A percentile compares a stretch with the other conserved stretches of the same genome.
Conservation (phyloP, 345 rosid species). For the Toxicodendron radicans region DNA sequence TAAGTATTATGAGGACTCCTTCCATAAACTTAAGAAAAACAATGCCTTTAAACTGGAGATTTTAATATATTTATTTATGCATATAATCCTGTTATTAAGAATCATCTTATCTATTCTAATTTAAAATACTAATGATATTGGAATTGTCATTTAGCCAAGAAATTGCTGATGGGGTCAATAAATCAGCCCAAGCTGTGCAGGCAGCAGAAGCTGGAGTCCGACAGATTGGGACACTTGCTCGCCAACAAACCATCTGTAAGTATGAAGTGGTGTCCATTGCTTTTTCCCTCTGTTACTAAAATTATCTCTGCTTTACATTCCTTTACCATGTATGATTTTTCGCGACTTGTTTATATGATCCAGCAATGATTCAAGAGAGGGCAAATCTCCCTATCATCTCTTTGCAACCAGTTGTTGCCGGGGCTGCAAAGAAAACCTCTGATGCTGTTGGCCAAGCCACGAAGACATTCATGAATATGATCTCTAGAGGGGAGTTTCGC, state of each 20-base stretch:
- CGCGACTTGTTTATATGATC: conserved; percentile 16
- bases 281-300: background rate
- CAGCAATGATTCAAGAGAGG: conserved; percentile 92
- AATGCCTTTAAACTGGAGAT: background rate
- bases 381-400: conserved; percentile 83
- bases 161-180: conserved; percentile 78
- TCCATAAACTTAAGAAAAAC: background rate
- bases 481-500: conserved; percentile 50
- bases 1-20: background rate
- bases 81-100: background rate
- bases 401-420: conserved; percentile 69
- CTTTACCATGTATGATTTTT: conserved; percentile 16
- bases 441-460: conserved; percentile 78
- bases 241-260: conserved; percentile 78
- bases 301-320: background rate
- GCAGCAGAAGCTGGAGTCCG: conserved; percentile 90
- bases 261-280: background rate
- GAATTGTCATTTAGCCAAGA: conserved; percentile 67
- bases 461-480: conserved; percentile 60
- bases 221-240: conserved; percentile 80
- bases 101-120: background rate
- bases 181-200: conserved; percentile 87
- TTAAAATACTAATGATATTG: conserved; percentile 1
- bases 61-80: background rate
- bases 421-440: conserved; percentile 84